Conservation (phyloP, 768 basidiomycete genomes). For the Dentipellis sp. region DNA sequence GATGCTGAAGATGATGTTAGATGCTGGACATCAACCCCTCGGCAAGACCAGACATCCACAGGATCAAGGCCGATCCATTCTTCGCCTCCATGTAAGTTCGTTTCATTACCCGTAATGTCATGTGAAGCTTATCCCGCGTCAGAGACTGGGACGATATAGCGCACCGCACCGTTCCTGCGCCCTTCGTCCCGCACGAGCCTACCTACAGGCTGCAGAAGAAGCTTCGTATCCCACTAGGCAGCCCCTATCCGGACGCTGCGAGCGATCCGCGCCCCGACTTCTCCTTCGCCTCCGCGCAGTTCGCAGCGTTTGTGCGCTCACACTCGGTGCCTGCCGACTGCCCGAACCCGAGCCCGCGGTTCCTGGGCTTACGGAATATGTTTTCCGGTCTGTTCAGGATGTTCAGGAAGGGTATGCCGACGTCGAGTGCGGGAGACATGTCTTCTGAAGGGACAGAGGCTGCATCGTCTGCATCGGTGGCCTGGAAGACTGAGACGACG, state of each 20-base stretch:
- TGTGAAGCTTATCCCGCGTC: too few relatives aligned
- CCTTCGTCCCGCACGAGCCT: slow-evolving; percentile 3
- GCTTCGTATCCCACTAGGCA: slow-evolving; percentile 8
- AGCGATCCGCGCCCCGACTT: background rate
- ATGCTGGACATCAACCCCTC: slow-evolving; percentile 6
- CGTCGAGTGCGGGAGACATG: too few relatives aligned
- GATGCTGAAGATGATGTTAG: background rate
- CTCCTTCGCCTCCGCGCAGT: background rate
- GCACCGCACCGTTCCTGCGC: slow-evolving; percentile 3
- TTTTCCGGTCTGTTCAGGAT: too few relatives aligned
- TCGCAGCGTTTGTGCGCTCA: background rate
- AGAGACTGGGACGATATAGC: slow-evolving; percentile 9
- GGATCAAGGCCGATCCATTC: slow-evolving; percentile 12
- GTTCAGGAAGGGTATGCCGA: too few relatives aligned
- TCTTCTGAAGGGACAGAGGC: too few relatives aligned
- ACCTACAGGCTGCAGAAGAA: slow-evolving; percentile 3
- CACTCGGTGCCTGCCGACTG: too few relatives aligned
- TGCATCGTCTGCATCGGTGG: too few relatives aligned
- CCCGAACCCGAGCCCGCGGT: too few relatives aligned
- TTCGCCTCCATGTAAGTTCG: slow-evolving; percentile 4
- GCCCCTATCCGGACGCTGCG: slow-evolving; percentile 4
- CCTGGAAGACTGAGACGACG: too few relatives aligned
- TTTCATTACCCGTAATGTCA: background rate
- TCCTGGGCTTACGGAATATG: too few relatives aligned
- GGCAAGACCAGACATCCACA: slow-evolving; percentile 5